Evolutionary conservation across 176 grass and related monocot genomes (phyloP).

Genomic region (Pontederia paniculata): DNA sequence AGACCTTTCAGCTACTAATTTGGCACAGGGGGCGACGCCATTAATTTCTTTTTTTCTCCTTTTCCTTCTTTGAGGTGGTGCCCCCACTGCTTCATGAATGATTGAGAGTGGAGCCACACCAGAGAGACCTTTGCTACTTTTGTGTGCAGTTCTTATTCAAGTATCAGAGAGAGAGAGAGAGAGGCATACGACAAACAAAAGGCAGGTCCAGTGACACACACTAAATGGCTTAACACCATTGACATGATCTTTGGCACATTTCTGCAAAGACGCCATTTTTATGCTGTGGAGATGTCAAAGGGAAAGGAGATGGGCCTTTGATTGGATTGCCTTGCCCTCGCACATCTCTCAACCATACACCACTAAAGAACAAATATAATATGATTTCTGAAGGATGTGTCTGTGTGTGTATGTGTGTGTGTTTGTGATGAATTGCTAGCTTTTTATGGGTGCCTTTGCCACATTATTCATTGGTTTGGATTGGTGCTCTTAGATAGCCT

Average conservation of each 20-base stretch:
- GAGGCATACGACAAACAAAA: not conserved
- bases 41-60: no score
- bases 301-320: not conserved
- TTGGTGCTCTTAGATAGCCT: slow-evolving; percentile 1
- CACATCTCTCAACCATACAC: not conserved
- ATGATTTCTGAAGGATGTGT: no score
- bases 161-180: not conserved
- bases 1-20: no score
- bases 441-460: not conserved
- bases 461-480: not conserved
- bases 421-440: not conserved
- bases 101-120: slow-evolving; percentile 21
- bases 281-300: not conserved
- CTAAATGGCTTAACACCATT: not conserved
- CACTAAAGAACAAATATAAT: not conserved
- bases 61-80: no score
- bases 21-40: no score
- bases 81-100: slow-evolving; percentile 10
- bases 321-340: no score
- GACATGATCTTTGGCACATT: slow-evolving; percentile 1
- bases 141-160: not conserved
- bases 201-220: not conserved
- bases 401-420: no score
- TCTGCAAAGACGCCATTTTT: not conserved
- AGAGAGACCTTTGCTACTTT: slow-evolving; percentile 5